These are phyloP conservation scores for Cyclospora cayetanensis DNA, from an alignment of 169 alveolate species.

Conservation along the genomic window DNA sequence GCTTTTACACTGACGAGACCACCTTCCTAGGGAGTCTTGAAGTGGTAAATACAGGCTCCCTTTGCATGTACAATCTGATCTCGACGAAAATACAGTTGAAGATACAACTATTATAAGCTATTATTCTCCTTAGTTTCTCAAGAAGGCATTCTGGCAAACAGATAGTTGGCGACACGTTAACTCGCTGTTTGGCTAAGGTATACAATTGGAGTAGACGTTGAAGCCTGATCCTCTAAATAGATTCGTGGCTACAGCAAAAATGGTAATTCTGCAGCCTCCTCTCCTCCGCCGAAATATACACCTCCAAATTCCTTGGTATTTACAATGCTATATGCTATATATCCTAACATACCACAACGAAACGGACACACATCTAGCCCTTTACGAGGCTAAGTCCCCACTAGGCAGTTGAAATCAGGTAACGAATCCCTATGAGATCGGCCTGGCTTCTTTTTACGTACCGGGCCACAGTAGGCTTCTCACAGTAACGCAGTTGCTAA, in stretches of 20 bases:
- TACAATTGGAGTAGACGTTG: too few species aligned
- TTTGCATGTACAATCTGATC: too few species aligned
- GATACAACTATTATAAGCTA: too few species aligned
- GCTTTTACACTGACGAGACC: too few species aligned
- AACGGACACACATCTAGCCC: neutral
- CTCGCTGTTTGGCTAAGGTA: too few species aligned
- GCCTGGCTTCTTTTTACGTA: neutral
- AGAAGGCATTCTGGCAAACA: too few species aligned
- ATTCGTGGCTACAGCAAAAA: slow-evolving; percentile 33
- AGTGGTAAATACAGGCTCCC: too few species aligned
- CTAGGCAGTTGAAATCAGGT: neutral
- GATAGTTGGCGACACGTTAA: too few species aligned
- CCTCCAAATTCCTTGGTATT: slow-evolving; percentile 49
- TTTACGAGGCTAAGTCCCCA: neutral
- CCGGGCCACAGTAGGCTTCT: slow-evolving; percentile 71
- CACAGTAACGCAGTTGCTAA: slow-evolving; percentile 41
- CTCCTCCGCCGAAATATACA: slow-evolving; percentile 63
- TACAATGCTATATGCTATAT: slow-evolving; percentile 54
- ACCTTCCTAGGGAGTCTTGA: too few species aligned
- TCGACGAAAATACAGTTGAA: too few species aligned
- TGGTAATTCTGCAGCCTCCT: slow-evolving; percentile 55
- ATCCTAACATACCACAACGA: slow-evolving; percentile 4
- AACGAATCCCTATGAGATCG: neutral
- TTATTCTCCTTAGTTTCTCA: too few species aligned
- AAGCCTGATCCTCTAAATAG: neutral